Base-by-base conservation (phyloP, 2,329 filamentous ascomycete species). In the Nemania bipapillata region DNA sequence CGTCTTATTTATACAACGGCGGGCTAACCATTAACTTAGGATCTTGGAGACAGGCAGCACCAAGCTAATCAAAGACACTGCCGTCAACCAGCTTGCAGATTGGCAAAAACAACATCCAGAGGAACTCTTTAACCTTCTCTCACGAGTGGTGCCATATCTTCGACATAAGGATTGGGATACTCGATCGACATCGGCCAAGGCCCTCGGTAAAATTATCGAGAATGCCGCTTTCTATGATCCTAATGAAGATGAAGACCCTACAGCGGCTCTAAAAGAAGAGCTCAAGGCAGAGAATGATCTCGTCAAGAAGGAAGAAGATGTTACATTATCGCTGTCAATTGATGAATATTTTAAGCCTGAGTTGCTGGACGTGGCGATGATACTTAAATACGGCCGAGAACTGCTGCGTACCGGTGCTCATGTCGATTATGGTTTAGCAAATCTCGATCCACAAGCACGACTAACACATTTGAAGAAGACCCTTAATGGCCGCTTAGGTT, bases 51-150 rank as follows among this genome's bases (percentile, higher is more conserved):
- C 96, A 66, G 96, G 96, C 75, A 98, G 95, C 83, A 99, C 96
- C 69, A 91, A 92, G 79, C 86, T 99, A 74, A 98, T 99, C 79
- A 91, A 96, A 74, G 97, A 97, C 78, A 99, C 96, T 71, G 96
- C 96, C 70, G 96, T 97, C 70, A 94, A 96, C 78, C 96, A 99
- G 82, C 87, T 99, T 71, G 96, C 94, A 70, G 96, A 99, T 82
- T 96, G 97, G 81, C 96, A 99, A 82, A 98, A 97, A 79, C 92
- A 96, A 80, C 96, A 98, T 76, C 96, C 96, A 0, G 95, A 99
- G 82, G 96, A 99, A 80, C 85, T 99, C 1, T 98, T 98, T 82
- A 97, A 98, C 78, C 87, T 99, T 6, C 86, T 99, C 12, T 95
- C 93, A 32, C 88, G 95, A 69, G 94, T 99, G 35, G 90, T 99